Conservation (phyloP, 1,139 yeast species). For the Geotrichum fermentans region DNA sequence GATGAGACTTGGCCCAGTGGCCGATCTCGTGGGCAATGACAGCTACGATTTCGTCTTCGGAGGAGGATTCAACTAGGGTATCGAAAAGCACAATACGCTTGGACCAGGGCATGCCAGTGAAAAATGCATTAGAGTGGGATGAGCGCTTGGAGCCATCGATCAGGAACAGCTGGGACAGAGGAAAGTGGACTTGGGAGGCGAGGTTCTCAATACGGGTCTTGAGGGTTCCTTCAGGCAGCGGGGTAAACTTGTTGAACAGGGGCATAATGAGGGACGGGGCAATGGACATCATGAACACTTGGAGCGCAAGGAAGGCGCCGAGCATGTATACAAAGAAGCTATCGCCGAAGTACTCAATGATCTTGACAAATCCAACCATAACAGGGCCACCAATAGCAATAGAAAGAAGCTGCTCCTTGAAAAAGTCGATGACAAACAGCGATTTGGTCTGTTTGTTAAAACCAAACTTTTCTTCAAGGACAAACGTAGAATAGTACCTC, state of each 20-base stretch:
- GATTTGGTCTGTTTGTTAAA: conserved; percentile 77
- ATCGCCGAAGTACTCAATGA: conserved; percentile 74
- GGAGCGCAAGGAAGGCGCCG: conserved; percentile 64
- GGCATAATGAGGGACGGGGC: conserved; percentile 86
- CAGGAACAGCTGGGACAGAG: conserved; percentile 76
- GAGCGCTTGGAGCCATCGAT: conserved; percentile 95
- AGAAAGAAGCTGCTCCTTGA: conserved; percentile 56
- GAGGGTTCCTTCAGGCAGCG: conserved; percentile 85
- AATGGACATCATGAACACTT: conserved; percentile 62
- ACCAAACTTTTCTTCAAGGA: conserved; percentile 86
- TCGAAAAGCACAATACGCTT: conserved; percentile 92
- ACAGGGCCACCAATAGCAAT: conserved; percentile 66
- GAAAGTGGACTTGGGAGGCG: conserved; percentile 74
- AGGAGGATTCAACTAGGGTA: conserved; percentile 75
- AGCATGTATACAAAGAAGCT: conserved; percentile 75
- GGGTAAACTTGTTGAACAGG: conserved; percentile 82
- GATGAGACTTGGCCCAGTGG: conserved; percentile 90
- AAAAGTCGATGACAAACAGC: conserved; percentile 65
- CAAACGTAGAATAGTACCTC: conserved; percentile 72
- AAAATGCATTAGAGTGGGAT: conserved; percentile 93
- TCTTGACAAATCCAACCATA: conserved; percentile 68
- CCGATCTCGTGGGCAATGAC: conserved; percentile 97
- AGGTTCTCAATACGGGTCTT: conserved; percentile 73
- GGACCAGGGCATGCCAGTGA: conserved; percentile 93
- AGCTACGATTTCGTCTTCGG: conserved; percentile 80